Conservation (phyloP, 768 basidiomycete species). For the Dioszegia hungarica region DNA sequence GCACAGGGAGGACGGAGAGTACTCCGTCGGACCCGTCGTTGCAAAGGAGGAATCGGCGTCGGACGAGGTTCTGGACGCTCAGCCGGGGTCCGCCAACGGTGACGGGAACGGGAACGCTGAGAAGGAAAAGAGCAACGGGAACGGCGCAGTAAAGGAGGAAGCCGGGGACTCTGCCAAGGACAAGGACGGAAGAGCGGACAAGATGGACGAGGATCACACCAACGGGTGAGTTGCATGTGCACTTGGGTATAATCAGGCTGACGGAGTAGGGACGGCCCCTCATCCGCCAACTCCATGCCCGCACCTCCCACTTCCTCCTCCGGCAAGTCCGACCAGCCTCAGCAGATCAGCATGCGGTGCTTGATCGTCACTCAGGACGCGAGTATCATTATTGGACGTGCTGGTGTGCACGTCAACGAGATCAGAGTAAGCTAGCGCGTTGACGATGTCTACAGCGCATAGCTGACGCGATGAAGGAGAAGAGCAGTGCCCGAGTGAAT, state of each 20-base stretch:
- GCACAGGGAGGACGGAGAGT: neutral
- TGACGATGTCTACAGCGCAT: neutral
- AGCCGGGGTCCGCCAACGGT: no score
- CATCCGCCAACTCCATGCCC: conserved; percentile 15
- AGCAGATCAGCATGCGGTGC: conserved; percentile 86
- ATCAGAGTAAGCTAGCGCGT: conserved; percentile 63
- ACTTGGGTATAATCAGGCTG: neutral
- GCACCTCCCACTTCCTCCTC: conserved; percentile 23
- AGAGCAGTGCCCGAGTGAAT: conserved; percentile 91
- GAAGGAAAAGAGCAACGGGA: neutral
- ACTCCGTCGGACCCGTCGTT: neutral
- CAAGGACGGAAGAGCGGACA: conserved; percentile 10
- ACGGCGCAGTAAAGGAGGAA: conserved; percentile 2
- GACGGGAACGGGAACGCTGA: neutral
- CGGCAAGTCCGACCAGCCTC: conserved; percentile 31
- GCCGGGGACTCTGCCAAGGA: neutral
- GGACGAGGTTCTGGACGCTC: no score
- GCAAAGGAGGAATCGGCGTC: neutral
- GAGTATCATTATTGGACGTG: conserved; percentile 96
- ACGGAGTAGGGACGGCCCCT: neutral
- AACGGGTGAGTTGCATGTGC: conserved; percentile 33
- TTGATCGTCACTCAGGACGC: conserved; percentile 99
- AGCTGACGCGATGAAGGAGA: conserved; percentile 50
- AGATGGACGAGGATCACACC: conserved; percentile 35
- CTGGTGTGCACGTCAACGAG: conserved; percentile 93